phyloP scores from a whole-genome alignment of 225 moss, liverwort and hornwort species.

The Rhytidiadelphus loreus region DNA sequence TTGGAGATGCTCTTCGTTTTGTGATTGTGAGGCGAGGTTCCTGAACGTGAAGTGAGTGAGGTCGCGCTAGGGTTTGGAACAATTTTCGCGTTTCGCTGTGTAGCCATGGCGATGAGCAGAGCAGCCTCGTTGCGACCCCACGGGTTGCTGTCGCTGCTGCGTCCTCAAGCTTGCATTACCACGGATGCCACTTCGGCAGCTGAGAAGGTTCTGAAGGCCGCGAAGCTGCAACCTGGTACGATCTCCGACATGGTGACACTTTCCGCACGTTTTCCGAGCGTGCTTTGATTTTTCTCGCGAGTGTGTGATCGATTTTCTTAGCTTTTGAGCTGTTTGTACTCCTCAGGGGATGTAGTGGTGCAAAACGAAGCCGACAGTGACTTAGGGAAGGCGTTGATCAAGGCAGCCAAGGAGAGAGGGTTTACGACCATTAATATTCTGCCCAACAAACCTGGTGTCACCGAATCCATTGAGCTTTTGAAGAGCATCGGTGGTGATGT shows the following conservation, averaged over 20 bases:
- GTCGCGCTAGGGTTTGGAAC: slow-evolving; percentile 1
- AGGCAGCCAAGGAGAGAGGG: slow-evolving; percentile 44
- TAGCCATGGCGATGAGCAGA: slow-evolving; percentile 31
- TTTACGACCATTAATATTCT: slow-evolving; percentile 52
- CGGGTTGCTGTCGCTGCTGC: slow-evolving; percentile 8
- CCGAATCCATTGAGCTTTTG: slow-evolving; percentile 43
- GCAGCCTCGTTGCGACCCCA: slow-evolving; percentile 6
- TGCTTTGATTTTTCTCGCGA: not conserved
- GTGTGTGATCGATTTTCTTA: not conserved
- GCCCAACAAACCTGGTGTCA: slow-evolving; percentile 41
- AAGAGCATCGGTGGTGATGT: slow-evolving; percentile 59
- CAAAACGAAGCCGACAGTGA: slow-evolving; percentile 71
- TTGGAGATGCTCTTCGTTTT: not conserved
- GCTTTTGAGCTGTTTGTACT: not conserved
- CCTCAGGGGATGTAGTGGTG: slow-evolving; percentile 54
- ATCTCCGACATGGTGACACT: not conserved
- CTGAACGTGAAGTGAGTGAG: not conserved
- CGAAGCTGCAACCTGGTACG: slow-evolving; percentile 33
- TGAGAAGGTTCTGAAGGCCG: slow-evolving; percentile 26
- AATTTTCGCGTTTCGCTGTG: not conserved
- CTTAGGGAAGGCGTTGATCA: slow-evolving; percentile 53
- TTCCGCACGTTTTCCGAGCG: not conserved
- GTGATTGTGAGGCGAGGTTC: not conserved
- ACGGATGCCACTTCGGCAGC: slow-evolving; percentile 28
- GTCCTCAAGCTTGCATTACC: slow-evolving; percentile 15